phyloP scores from a whole-genome alignment of 1,139 yeast genomes.

The Debaryomyces sp. region DNA sequence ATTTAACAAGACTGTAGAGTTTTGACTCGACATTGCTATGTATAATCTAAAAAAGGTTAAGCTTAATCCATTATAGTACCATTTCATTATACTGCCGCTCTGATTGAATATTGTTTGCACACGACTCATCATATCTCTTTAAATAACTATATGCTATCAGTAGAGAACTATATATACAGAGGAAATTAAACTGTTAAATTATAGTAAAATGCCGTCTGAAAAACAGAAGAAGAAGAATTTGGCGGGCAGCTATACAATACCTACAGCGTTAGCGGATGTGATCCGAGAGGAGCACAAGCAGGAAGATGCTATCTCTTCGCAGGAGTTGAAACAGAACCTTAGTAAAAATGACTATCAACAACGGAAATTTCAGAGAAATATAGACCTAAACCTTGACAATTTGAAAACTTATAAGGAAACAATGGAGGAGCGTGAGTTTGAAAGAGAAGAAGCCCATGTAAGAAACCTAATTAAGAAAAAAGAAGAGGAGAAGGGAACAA shows the following conservation, averaged over 20 bases:
- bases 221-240: constrained; percentile 21
- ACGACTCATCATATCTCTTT: constrained; percentile 17
- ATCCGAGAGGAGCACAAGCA: constrained; percentile 26
- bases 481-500: constrained; percentile 18
- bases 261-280: constrained; percentile 28
- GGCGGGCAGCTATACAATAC: constrained; percentile 37
- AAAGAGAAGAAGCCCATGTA: constrained; percentile 32
- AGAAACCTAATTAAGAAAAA: constrained; percentile 19
- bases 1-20: constrained; percentile 58
- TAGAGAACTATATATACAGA: neutral
- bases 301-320: constrained; percentile 23
- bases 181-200: neutral
- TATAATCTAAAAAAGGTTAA: neutral
- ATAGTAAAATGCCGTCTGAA: constrained; percentile 9
- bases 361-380: constrained; percentile 25
- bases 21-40: constrained; percentile 45
- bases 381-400: constrained; percentile 25
- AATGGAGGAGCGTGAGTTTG: constrained; percentile 38
- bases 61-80: neutral
- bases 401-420: constrained; percentile 35
- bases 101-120: constrained; percentile 6
- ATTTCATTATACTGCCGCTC: neutral
- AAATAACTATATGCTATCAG: neutral
- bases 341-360: constrained; percentile 22
- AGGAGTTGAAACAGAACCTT: constrained; percentile 23